Evolutionary conservation across 208 protist species (phyloP), one percentile per base, ranked within the genome.

Genomic region (Sergeia podlipaevii): DNA sequence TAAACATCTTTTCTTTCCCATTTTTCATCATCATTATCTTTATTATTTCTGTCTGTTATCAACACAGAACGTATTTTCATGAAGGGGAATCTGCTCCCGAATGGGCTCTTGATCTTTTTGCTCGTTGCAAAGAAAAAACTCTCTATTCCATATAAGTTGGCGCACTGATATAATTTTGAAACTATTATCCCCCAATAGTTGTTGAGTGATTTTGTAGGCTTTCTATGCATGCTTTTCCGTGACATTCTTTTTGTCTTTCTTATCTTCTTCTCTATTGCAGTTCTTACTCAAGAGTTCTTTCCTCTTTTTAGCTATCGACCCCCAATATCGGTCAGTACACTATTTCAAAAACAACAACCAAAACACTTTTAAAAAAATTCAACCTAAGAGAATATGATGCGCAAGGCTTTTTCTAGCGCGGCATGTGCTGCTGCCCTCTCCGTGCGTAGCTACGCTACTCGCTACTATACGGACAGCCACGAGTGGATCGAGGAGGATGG

Each of bases 401-500:
- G 75, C 41, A 64, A 82, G 29, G 51, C 54, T 6, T 74, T 85
- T 50, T 20, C 38, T 41, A 26, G 51, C 24, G 58, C 64, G 21
- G 55, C 64, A n/a, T 47, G 65, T 32, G 54, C 66, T 33, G 45
- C 70, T 15, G 60, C 65, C 17, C 60, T 41, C 3, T 60, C 62
- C 27, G 41, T 82, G 32, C 87, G 87, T 44, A 60, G 47, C 8
- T 86, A 86, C 63, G 75, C 65, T 36, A 89, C 81, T n/a, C 81
- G 76, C 34, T 67, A 76, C 62, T 97, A 83, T 65, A 95, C 89
- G 7, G 83, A 95, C 69, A 91, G 73, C 57, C 89, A 97, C 71
- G 91, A 97, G 60, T 97, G 91, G 89, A 46, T 95, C 7, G 72
- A 80, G 54, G 44, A 91, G 47, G 60, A 63, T 24, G 60, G 52